These are phyloP conservation scores for Ophiocordyceps robertsii DNA, from an alignment of 2,329 filamentous ascomycete species.

Conservation along the genomic window DNA sequence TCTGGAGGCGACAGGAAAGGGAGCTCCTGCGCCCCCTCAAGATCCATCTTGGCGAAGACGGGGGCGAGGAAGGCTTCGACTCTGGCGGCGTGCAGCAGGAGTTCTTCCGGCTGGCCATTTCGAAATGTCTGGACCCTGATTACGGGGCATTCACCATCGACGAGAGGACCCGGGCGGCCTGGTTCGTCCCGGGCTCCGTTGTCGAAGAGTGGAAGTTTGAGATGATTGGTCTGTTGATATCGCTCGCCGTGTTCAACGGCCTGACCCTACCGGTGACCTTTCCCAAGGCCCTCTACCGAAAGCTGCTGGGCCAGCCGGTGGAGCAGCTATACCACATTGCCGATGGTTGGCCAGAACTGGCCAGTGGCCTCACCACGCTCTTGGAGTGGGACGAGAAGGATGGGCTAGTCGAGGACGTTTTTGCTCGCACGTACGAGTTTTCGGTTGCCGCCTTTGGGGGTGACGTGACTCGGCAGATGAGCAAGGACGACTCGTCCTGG, in stretches of 20 bases:
- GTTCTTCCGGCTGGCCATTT: slow-evolving; percentile 77
- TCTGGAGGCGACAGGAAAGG: slow-evolving; percentile 74
- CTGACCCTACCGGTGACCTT: slow-evolving; percentile 84
- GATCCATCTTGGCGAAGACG: slow-evolving; percentile 69
- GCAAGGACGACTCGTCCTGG: slow-evolving; percentile 28
- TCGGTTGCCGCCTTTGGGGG: slow-evolving; percentile 48
- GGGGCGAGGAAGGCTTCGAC: slow-evolving; percentile 80
- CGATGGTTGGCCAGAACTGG: slow-evolving; percentile 78
- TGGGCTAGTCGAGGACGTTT: slow-evolving; percentile 68
- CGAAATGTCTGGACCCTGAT: slow-evolving; percentile 63
- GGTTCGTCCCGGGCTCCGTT: slow-evolving; percentile 73
- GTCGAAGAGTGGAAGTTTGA: slow-evolving; percentile 86
- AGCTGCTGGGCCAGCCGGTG: slow-evolving; percentile 57
- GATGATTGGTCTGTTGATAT: slow-evolving; percentile 75
- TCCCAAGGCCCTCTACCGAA: slow-evolving; percentile 70
- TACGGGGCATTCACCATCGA: slow-evolving; percentile 76
- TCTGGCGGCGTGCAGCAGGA: slow-evolving; percentile 94
- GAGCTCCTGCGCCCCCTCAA: slow-evolving; percentile 80
- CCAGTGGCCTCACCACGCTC: slow-evolving; percentile 58
- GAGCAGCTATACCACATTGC: slow-evolving; percentile 62
- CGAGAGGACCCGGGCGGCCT: slow-evolving; percentile 61
- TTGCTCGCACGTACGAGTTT: slow-evolving; percentile 78
- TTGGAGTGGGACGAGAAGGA: slow-evolving; percentile 64
- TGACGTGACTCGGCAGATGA: slow-evolving; percentile 45
- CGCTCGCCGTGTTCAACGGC: slow-evolving; percentile 84